Evolutionary conservation across 2,329 filamentous ascomycete species (phyloP).

Genomic region (Penicillium digitatum): DNA sequence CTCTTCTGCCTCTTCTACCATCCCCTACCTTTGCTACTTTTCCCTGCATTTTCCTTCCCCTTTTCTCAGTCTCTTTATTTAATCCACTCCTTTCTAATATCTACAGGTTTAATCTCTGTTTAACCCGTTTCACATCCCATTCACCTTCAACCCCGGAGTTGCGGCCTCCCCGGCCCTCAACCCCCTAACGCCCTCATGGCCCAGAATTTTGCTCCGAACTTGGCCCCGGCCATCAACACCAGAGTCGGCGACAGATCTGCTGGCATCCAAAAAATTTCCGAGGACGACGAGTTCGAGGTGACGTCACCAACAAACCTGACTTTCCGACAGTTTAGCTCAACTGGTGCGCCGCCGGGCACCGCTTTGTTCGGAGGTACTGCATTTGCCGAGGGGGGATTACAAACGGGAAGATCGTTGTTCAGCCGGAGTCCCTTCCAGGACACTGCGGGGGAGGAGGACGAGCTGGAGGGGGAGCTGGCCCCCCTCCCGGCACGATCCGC

Average conservation of each 20-base stretch:
- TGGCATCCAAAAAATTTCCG: slow-evolving; percentile 62
- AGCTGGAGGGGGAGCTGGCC: slow-evolving; percentile 18
- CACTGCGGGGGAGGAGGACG: slow-evolving; percentile 20
- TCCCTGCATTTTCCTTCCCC: not conserved
- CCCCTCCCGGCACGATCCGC: slow-evolving; percentile 27
- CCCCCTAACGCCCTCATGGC: slow-evolving; percentile 54
- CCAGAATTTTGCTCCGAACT: slow-evolving; percentile 67
- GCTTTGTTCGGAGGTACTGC: slow-evolving; percentile 43
- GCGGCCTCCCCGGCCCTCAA: slow-evolving; percentile 27
- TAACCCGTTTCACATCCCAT: slow-evolving; percentile 40
- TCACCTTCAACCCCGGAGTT: slow-evolving; percentile 27
- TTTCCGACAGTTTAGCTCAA: slow-evolving; percentile 48
- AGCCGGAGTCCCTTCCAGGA: slow-evolving; percentile 33
- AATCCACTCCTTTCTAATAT: slow-evolving; percentile 12
- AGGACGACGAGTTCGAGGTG: slow-evolving; percentile 80
- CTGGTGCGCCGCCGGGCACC: slow-evolving; percentile 30
- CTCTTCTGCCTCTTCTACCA: not conserved
- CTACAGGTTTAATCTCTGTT: not conserved
- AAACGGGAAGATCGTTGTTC: slow-evolving; percentile 28
- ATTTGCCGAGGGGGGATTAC: slow-evolving; percentile 20
- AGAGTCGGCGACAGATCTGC: slow-evolving; percentile 59
- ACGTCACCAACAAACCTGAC: slow-evolving; percentile 67
- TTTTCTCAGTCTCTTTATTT: not conserved
- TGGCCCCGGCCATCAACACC: slow-evolving; percentile 77
- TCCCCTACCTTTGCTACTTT: not conserved